Evolutionary conservation across 2,329 filamentous ascomycete genomes (phyloP).

Genomic region (Aspergillus niger): DNA sequence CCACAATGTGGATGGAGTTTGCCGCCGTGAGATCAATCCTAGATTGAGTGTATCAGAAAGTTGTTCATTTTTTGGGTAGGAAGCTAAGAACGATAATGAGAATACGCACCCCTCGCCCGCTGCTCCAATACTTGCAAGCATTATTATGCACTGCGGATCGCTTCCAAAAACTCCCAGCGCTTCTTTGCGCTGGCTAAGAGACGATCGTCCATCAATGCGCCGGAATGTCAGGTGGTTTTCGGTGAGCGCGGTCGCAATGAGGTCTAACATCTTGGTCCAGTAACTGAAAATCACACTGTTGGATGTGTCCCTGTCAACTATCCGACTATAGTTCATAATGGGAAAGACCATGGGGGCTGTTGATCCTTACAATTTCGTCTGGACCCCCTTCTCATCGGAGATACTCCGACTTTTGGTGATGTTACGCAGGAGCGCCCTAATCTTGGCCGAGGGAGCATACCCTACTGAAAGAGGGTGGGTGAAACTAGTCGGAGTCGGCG

Average conservation of each 20-base stretch:
- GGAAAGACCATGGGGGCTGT: not conserved
- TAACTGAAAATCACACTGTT: conserved; percentile 13
- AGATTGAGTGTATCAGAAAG: not conserved
- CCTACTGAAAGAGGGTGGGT: not conserved
- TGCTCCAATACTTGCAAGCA: conserved; percentile 13
- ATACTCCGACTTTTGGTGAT: not conserved
- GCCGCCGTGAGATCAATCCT: conserved; percentile 16
- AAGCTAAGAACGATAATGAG: not conserved
- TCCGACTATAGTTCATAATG: too few relatives aligned
- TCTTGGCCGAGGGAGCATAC: conserved; percentile 5
- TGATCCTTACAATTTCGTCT: conserved; percentile 1
- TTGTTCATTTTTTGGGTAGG: not conserved
- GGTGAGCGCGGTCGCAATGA: not conserved
- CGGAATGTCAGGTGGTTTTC: not conserved
- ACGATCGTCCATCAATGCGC: conserved; percentile 10
- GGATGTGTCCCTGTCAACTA: not conserved
- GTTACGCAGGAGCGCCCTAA: conserved; percentile 7
- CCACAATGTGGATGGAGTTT: conserved; percentile 64
- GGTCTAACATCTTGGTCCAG: conserved; percentile 13
- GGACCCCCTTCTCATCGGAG: not conserved
- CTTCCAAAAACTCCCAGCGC: not conserved
- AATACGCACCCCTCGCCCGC: conserved; percentile 11
- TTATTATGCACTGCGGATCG: not conserved
- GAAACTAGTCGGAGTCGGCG: not conserved
- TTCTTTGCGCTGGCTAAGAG: not conserved